Conservation (phyloP, 805 yeast species). For the Metschnikowia arizonensis region DNA sequence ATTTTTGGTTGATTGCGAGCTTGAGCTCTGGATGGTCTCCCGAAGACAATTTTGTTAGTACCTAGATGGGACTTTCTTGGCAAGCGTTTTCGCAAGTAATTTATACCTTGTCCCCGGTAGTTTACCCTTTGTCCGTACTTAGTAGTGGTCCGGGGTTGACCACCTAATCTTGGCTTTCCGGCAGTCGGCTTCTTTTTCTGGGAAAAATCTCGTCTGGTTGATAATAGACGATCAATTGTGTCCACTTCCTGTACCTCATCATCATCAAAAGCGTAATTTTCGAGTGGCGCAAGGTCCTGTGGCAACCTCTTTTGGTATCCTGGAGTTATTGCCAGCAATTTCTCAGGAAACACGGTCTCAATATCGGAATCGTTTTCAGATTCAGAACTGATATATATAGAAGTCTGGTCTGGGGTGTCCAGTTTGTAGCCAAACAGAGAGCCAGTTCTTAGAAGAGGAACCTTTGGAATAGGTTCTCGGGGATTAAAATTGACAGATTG, state of each 20-base stretch:
- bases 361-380: constrained; percentile 8
- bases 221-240: constrained; percentile 11
- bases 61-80: constrained; percentile 1
- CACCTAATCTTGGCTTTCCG: background rate
- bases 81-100: background rate
- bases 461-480: background rate
- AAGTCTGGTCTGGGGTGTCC: constrained; percentile 9
- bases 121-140: background rate
- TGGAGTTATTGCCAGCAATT: constrained; percentile 2
- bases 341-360: background rate
- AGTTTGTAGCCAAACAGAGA: constrained; percentile 7
- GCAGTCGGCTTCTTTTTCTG: background rate
- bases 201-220: background rate
- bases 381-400: constrained; percentile 3
- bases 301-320: background rate
- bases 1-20: background rate
- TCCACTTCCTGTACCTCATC: constrained; percentile 10
- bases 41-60: background rate
- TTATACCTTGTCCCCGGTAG: background rate
- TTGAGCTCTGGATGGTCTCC: background rate
- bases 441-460: constrained; percentile 3
- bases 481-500: background rate
- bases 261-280: background rate
- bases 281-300: background rate
- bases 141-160: background rate